Evolutionary conservation across 2,329 filamentous ascomycete genomes (phyloP), one percentile per base, ranked within the genome.

Genomic region (Exophiala phaeomuriformis): DNA sequence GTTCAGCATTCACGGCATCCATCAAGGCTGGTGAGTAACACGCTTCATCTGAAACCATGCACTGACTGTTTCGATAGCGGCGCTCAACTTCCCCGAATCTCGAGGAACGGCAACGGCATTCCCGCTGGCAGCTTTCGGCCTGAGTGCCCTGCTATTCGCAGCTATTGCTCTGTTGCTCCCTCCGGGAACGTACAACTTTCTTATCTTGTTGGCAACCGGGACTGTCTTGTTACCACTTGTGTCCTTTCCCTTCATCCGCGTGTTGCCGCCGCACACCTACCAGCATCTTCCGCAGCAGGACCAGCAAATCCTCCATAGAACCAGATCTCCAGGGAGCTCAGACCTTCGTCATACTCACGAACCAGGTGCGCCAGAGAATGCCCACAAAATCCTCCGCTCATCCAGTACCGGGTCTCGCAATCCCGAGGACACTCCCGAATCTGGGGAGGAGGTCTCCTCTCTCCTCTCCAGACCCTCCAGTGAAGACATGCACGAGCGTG

Each of bases 121-220:
- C 64, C 91, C 93, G 4, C 72, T 97, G 52, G 88, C 93, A 52
- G 90, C 88, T 2, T 97, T 97, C 66, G 93, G 93, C 2, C 73
- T 98, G 53, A 96, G 90, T 67, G 93, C 93, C 51, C 93, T 98
- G 72, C 95, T 97, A 75, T 98, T 96, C 72, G 91, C 93, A 0
- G 77, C 84, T 2, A 71, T 94, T 33, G 88, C 89, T 27, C 66
- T 94, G 44, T 74, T 88, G 39, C 90, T 95, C 66, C 87, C 88
- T 2, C 88, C 89, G 37, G 83, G 94, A 64, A 93, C 90, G 0
- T 85, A 85, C 51, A 80, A 81, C 37, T 90, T 96, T 63, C 77
- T 98, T 53, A 75, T 91, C 59, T 74, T 97, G 30, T 76, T 98
- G 39, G 83, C 90, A 2, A 76, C 82, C 58, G 90, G 90, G 10